Evolutionary conservation across 1,284 basidiomycete genomes (phyloP), one percentile per base, ranked within the genome.

Genomic region (Cystobasidium slooffiae): DNA sequence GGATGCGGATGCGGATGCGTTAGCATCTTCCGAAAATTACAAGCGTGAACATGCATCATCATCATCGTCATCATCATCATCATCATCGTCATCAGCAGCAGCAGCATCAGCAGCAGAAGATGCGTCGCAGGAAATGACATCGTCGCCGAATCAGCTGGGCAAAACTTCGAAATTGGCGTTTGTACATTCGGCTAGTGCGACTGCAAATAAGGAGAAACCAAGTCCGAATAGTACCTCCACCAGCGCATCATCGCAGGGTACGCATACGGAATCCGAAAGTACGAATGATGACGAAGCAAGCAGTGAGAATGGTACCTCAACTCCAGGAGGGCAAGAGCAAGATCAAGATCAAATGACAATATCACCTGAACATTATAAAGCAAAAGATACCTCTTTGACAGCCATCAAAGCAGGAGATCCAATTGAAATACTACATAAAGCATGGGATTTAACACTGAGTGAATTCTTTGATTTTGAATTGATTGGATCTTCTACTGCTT

Each of bases 351-450:
- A 55, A 16, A 10, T 49, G 0, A 44, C 37, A 18, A 14, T 49
- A 14, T 14, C 61, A 49, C 20, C 61, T 31, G 61, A 63, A 49
- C 43, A 49, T 24, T 24, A 63, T 20, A 63, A 46, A 10, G 46
- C 43, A 31, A 44, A 37, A 18, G 61, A 49, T 47, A 49, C 44
- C 5, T 37, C 20, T 22, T 20, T 31, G 10, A 14, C 61, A 8
- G 20, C 61, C 2, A 49, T 49, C 20, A 44, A 41, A 47, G 5
- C 44, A n/a, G 79, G 85, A 46, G 84, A 87, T 79, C 86, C 87
- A 0, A 84, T 87, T 58, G 85, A 86, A 61, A 84, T 88, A 59
- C 85, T 88, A 83, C 86, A 88, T 77, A 81, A 80, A 51, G 87
- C 86, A 0, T 88, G 85, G 80, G 86, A 87, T 75, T 85, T 85